Evolutionary conservation across 139 green algal genomes (phyloP).

Genomic region (Chlorella ohadii): DNA sequence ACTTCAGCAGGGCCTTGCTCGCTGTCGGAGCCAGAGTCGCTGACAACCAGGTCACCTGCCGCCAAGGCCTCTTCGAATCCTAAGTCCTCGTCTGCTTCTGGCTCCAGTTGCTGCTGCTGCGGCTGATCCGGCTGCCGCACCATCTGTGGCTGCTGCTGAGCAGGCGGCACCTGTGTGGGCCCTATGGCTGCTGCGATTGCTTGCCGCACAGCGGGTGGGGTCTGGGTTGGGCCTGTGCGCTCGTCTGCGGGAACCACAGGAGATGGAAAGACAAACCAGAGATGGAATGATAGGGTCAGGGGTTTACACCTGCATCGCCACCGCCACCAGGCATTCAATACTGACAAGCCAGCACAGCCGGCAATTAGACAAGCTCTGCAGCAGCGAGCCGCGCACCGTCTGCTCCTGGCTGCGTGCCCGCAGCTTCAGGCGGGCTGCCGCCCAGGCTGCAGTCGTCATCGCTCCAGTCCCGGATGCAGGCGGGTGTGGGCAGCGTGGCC

Average conservation of each 20-base stretch:
- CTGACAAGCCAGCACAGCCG: background rate
- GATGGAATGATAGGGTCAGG: too few species aligned
- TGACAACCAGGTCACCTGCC: background rate
- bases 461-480: slow-evolving; percentile 21
- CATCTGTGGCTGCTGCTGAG: background rate
- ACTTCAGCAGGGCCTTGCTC: background rate
- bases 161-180: background rate
- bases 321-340: too few species aligned
- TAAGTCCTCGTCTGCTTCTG: background rate
- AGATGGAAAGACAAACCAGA: too few species aligned
- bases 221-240: background rate
- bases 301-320: too few species aligned
- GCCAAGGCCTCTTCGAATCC: background rate
- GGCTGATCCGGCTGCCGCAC: background rate
- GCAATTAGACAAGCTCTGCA: background rate
- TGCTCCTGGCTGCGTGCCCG: background rate
- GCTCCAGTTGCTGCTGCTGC: background rate
- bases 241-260: too few species aligned
- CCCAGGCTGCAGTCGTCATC: slow-evolving; percentile 1
- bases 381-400: background rate
- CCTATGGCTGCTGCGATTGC: background rate
- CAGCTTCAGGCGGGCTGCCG: background rate
- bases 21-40: background rate
- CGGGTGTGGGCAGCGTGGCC: slow-evolving; percentile 9
- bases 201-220: background rate